phyloP scores from a whole-genome alignment of 768 basidiomycete species.

The Lentinus tigrinus region DNA sequence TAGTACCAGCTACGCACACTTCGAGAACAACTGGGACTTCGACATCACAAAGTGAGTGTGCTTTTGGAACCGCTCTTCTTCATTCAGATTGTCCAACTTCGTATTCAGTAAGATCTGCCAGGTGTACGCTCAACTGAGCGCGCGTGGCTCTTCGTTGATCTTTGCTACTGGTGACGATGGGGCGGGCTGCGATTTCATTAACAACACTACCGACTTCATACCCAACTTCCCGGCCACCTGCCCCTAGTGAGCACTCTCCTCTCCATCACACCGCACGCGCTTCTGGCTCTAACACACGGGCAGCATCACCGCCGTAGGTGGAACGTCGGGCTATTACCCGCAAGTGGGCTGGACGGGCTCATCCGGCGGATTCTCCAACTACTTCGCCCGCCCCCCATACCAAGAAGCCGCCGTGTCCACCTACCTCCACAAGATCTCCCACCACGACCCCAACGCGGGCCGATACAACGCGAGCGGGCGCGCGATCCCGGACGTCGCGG shows the following conservation, averaged over 20 bases:
- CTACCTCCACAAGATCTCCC: constrained; percentile 32
- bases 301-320: constrained; percentile 34
- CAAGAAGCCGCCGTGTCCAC: constrained; percentile 35
- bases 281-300: not conserved
- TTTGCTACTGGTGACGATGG: constrained; percentile 37
- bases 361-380: constrained; percentile 34
- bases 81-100: no score
- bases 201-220: constrained; percentile 28
- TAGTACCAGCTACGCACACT: constrained; percentile 32
- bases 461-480: constrained; percentile 35
- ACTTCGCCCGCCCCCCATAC: constrained; percentile 32
- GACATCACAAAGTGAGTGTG: constrained; percentile 24
- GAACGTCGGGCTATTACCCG: constrained; percentile 24
- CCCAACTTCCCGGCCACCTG: constrained; percentile 34
- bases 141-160: constrained; percentile 32
- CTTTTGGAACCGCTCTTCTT: not conserved
- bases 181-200: constrained; percentile 23
- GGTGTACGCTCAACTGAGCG: constrained; percentile 31
- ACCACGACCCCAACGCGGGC: constrained; percentile 24
- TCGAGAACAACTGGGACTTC: constrained; percentile 26
- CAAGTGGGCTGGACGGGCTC: constrained; percentile 31
- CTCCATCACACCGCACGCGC: not conserved
- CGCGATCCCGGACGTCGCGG: constrained; percentile 46
- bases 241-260: constrained; percentile 26
- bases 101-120: constrained; percentile 29